Evolutionary conservation across 768 basidiomycete species (phyloP).

Genomic region (Naematelia encephala): DNA sequence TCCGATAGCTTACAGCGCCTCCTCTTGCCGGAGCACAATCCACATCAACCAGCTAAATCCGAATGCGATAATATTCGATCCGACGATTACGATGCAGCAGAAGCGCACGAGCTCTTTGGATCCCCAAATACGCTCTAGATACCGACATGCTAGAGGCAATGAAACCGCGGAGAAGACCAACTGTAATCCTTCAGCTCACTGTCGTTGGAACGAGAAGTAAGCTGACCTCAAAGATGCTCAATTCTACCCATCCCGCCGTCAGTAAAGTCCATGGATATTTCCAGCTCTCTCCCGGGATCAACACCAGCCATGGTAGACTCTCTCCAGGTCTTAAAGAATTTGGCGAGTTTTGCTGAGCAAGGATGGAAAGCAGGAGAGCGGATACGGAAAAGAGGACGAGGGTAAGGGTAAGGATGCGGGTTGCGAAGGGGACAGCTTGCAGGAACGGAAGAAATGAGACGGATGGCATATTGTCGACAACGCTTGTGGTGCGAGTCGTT

Average conservation of each 20-base stretch:
- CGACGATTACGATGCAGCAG: constrained; percentile 69
- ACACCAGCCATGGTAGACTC: constrained; percentile 64
- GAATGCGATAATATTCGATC: constrained; percentile 83
- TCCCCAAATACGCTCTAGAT: constrained; percentile 94
- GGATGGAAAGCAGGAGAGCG: constrained; percentile 13
- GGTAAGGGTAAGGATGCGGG: constrained; percentile 38
- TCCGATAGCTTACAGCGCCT: constrained; percentile 48
- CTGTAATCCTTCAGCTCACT: constrained; percentile 53
- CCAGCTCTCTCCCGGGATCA: constrained; percentile 74
- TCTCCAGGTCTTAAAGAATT: constrained; percentile 4
- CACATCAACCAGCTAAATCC: constrained; percentile 81
- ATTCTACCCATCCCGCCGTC: constrained; percentile 84
- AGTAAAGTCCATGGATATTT: constrained; percentile 91
- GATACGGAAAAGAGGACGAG: constrained; percentile 31
- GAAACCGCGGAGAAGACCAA: constrained; percentile 70
- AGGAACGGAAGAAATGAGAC: constrained; percentile 50
- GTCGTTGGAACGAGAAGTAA: neutral
- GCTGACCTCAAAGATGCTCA: constrained; percentile 71
- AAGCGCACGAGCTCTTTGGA: constrained; percentile 80
- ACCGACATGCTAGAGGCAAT: constrained; percentile 77
- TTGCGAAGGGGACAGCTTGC: constrained; percentile 44
- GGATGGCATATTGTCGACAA: constrained; percentile 37
- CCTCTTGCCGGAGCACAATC: constrained; percentile 62
- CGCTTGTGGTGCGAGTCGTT: too few relatives aligned
- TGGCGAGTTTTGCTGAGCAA: constrained; percentile 19